phyloP scores from a whole-genome alignment of 768 basidiomycete species.

The Royoungia palumana region DNA sequence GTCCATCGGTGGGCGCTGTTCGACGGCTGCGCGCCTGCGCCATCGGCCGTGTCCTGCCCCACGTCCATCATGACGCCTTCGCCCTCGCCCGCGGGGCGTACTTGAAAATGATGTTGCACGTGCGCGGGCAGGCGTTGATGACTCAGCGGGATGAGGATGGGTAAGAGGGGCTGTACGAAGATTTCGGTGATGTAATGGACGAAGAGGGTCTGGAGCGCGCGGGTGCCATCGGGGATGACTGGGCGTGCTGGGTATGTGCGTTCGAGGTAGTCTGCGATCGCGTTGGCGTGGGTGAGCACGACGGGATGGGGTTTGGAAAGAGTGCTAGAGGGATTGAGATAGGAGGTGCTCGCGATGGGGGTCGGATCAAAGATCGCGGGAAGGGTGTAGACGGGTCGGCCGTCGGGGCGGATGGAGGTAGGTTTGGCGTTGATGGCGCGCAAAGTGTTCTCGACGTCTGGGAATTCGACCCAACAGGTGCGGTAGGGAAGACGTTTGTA shows the following conservation, averaged over 20 bases:
- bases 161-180: slow-evolving; percentile 61
- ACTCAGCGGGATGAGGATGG: slow-evolving; percentile 67
- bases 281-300: slow-evolving; percentile 56
- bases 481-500: slow-evolving; percentile 69
- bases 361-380: slow-evolving; percentile 65
- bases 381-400: slow-evolving; percentile 61
- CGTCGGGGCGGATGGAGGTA: slow-evolving; percentile 50
- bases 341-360: background rate
- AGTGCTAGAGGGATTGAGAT: background rate
- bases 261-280: slow-evolving; percentile 73
- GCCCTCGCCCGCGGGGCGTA: slow-evolving; percentile 22
- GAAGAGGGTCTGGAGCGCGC: slow-evolving; percentile 65
- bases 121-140: slow-evolving; percentile 58
- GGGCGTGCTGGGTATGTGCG: slow-evolving; percentile 63
- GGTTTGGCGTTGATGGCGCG: slow-evolving; percentile 59
- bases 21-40: too few relatives aligned
- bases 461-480: slow-evolving; percentile 68
- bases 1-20: slow-evolving; percentile 43
- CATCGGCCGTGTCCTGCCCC: too few relatives aligned
- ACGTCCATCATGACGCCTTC: too few relatives aligned
- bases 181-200: slow-evolving; percentile 67
- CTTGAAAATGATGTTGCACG: slow-evolving; percentile 49
- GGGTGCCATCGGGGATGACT: slow-evolving; percentile 66
- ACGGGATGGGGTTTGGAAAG: slow-evolving; percentile 42
- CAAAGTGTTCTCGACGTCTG: slow-evolving; percentile 62